Conservation (phyloP, 1,284 basidiomycete genomes). For the Cutaneotrichosporon curvatum region DNA sequence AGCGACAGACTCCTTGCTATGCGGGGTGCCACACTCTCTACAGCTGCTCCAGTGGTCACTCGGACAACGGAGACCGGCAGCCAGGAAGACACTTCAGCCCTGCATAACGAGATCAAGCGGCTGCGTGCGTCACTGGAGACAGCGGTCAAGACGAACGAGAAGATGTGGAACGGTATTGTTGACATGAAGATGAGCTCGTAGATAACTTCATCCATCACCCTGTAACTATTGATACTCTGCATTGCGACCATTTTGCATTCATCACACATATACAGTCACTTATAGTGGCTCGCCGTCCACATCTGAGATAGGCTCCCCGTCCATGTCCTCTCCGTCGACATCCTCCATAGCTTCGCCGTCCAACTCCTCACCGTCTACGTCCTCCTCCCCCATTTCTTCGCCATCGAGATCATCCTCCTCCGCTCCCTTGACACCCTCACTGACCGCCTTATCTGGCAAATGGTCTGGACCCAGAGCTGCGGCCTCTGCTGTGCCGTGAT, state of each 20-base stretch:
- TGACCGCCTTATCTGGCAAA: too few species aligned
- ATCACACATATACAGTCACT: background rate
- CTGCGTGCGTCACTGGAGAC: conserved; percentile 63
- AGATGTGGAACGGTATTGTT: conserved; percentile 74
- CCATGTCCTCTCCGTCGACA: conserved; percentile 41
- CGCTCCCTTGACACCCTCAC: background rate
- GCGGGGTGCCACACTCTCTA: too few species aligned
- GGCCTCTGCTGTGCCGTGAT: too few species aligned
- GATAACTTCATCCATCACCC: too few species aligned
- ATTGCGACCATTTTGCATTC: too few species aligned
- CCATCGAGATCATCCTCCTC: conserved; percentile 41
- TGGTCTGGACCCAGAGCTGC: too few species aligned
- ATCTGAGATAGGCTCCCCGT: conserved; percentile 43
- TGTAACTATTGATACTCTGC: too few species aligned
- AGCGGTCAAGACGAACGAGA: conserved; percentile 77
- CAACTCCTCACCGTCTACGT: conserved; percentile 1
- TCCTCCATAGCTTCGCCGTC: conserved; percentile 42
- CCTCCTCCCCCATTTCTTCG: too few species aligned
- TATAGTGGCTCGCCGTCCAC: conserved; percentile 51
- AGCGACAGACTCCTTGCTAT: too few species aligned
- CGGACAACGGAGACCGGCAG: too few species aligned
- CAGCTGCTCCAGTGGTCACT: too few species aligned
- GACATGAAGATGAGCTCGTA: conserved; percentile 26
- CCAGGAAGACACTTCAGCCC: conserved; percentile 49
- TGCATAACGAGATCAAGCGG: conserved; percentile 62